phyloP scores from a whole-genome alignment of 148 eudicot genomes.

The Linanthus parryae region DNA sequence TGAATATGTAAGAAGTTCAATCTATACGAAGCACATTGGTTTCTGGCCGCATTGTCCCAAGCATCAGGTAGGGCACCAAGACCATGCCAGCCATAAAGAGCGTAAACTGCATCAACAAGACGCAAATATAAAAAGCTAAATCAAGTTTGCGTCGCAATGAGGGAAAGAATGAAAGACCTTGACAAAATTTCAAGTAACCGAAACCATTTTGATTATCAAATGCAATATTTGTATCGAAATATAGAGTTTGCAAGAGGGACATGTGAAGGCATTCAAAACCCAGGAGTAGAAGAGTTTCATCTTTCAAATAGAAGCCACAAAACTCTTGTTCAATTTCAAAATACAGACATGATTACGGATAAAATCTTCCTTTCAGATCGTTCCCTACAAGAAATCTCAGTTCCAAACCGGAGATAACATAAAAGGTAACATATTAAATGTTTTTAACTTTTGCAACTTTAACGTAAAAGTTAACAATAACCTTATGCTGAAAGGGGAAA shows the following conservation, averaged over 20 bases:
- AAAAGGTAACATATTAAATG: not conserved
- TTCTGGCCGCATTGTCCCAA: slow-evolving; percentile 42
- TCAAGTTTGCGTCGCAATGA: not conserved
- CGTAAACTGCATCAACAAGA: slow-evolving; percentile 51
- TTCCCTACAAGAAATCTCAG: not conserved
- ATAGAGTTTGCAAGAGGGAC: not conserved
- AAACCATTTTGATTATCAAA: not conserved
- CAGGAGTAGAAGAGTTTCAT: not conserved
- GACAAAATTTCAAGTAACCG: not conserved
- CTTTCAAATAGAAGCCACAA: too few relatives aligned
- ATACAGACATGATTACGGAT: too few relatives aligned
- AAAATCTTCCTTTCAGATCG: too few relatives aligned
- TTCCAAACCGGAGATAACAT: not conserved
- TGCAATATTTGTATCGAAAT: not conserved
- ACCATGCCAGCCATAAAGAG: slow-evolving; percentile 89
- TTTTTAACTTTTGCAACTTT: not conserved
- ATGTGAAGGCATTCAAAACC: not conserved
- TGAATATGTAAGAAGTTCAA: slow-evolving; percentile 23
- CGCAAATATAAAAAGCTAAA: not conserved
- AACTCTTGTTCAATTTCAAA: too few relatives aligned
- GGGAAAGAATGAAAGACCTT: not conserved
- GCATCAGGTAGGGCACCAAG: slow-evolving; percentile 49
- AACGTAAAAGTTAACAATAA: not conserved
- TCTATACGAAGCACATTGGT: slow-evolving; percentile 54
- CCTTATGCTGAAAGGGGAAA: not conserved